phyloP scores from a whole-genome alignment of 139 green algal genomes.

The Edaphochlamys debaryana region DNA sequence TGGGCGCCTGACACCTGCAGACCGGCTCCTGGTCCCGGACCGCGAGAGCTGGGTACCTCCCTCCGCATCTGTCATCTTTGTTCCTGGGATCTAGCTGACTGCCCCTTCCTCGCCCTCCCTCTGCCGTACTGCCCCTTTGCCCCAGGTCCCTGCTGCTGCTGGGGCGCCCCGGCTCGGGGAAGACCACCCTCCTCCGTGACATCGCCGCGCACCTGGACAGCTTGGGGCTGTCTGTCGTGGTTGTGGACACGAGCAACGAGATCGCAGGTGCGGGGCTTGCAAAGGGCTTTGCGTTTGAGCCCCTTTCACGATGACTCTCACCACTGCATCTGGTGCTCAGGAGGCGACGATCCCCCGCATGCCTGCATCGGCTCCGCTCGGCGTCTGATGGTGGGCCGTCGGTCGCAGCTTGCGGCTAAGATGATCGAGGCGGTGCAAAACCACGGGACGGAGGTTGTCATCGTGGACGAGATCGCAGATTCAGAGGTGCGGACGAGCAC shows the following conservation, averaged over 20 bases:
- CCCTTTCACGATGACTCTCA: background rate
- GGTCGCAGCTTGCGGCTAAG: slow-evolving; percentile 38
- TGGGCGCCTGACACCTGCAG: too few species aligned
- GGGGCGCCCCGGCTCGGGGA: slow-evolving; percentile 15
- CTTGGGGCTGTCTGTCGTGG: background rate
- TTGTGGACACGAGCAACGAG: slow-evolving; percentile 52
- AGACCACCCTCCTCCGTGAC: slow-evolving; percentile 33
- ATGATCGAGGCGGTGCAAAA: slow-evolving; percentile 68
- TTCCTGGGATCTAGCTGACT: background rate
- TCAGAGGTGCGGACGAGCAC: slow-evolving; percentile 36
- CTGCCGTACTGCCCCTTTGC: background rate
- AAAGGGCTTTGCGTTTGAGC: too few species aligned
- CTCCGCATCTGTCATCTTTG: background rate
- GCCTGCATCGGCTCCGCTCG: slow-evolving; percentile 58
- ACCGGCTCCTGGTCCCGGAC: too few species aligned
- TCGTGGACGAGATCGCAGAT: slow-evolving; percentile 59
- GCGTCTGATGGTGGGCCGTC: slow-evolving; percentile 49
- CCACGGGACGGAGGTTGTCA: slow-evolving; percentile 64
- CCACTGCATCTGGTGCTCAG: slow-evolving; percentile 3
- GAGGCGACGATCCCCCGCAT: slow-evolving; percentile 70
- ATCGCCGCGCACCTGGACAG: background rate
- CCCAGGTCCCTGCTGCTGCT: slow-evolving; percentile 28
- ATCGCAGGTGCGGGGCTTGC: slow-evolving; percentile 45
- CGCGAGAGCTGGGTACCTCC: too few species aligned
- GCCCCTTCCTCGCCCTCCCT: background rate